Conservation (phyloP, 306 rosid species). For the Citrullus mucosospermus region DNA sequence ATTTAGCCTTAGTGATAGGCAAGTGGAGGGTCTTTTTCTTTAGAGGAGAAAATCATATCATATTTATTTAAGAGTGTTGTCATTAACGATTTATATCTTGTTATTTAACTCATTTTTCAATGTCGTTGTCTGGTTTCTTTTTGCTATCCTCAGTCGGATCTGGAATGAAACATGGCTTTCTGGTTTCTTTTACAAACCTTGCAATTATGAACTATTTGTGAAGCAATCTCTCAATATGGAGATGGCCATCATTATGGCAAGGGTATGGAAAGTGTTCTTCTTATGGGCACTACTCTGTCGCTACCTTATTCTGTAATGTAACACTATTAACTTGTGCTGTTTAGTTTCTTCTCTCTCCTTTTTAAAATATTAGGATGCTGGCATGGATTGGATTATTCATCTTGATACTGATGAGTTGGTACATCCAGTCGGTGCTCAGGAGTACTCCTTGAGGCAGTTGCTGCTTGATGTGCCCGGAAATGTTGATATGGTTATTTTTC, state of each 20-base stretch:
- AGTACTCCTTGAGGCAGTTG: conserved; percentile 83
- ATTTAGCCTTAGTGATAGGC: background rate
- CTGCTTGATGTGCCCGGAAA: conserved; percentile 79
- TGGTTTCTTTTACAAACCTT: conserved; percentile 93
- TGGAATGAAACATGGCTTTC: conserved; percentile 99
- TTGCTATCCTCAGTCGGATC: conserved; percentile 65
- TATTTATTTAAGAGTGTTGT: background rate
- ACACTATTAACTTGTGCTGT: background rate
- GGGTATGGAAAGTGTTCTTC: conserved; percentile 46
- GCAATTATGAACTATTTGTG: conserved; percentile 96
- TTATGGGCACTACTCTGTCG: background rate
- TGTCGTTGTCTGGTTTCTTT: background rate
- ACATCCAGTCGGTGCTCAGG: conserved; percentile 87
- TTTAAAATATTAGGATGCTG: conserved; percentile 55
- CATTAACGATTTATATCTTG: conserved; percentile 1
- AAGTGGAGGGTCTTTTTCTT: background rate
- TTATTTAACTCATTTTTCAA: conserved; percentile 4
- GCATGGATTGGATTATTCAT: conserved; percentile 95
- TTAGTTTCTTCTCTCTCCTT: conserved; percentile 9
- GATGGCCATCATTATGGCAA: conserved; percentile 96
- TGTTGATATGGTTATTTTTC: conserved; percentile 95
- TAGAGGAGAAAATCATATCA: background rate
- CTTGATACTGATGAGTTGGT: conserved; percentile 89
- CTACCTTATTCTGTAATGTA: background rate
- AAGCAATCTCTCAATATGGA: conserved; percentile 99